Evolutionary conservation across 2,329 filamentous ascomycete genomes (phyloP).

Genomic region (Alternaria arborescens): DNA sequence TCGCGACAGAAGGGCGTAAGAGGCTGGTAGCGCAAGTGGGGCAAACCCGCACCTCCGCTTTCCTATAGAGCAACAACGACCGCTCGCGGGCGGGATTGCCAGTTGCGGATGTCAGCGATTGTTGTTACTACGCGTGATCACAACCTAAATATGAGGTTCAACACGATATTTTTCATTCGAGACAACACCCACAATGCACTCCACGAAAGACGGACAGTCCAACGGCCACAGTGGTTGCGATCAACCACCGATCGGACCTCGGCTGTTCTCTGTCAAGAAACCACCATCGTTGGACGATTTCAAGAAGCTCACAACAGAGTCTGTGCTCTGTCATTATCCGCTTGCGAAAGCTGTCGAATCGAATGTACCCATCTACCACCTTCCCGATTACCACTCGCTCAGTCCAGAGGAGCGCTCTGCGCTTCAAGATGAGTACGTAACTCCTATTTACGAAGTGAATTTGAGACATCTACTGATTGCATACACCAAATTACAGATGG

Average conservation of each 20-base stretch:
- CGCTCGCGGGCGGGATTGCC: background rate
- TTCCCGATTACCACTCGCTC: slow-evolving; percentile 50
- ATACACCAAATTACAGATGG: slow-evolving; percentile 49
- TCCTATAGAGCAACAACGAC: background rate
- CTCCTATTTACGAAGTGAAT: background rate
- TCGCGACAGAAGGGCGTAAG: background rate
- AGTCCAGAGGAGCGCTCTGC: slow-evolving; percentile 41
- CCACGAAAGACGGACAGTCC: background rate
- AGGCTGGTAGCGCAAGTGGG: background rate
- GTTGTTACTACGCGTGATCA: background rate
- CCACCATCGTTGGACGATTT: slow-evolving; percentile 56
- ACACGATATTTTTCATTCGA: background rate
- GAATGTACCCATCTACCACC: slow-evolving; percentile 66
- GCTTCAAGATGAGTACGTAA: slow-evolving; percentile 63
- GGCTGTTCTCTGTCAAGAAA: slow-evolving; percentile 39
- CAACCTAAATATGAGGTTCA: background rate
- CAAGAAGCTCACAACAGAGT: slow-evolving; percentile 56
- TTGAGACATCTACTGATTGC: background rate
- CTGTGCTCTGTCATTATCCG: slow-evolving; percentile 55
- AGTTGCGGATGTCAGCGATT: background rate
- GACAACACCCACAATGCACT: background rate
- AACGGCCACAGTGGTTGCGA: background rate
- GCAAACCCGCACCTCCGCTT: background rate
- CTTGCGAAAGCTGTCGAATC: slow-evolving; percentile 56
- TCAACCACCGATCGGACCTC: slow-evolving; percentile 26